phyloP scores from a whole-genome alignment of 495 filamentous ascomycete genomes.

The Aspergillus funiculosus region DNA sequence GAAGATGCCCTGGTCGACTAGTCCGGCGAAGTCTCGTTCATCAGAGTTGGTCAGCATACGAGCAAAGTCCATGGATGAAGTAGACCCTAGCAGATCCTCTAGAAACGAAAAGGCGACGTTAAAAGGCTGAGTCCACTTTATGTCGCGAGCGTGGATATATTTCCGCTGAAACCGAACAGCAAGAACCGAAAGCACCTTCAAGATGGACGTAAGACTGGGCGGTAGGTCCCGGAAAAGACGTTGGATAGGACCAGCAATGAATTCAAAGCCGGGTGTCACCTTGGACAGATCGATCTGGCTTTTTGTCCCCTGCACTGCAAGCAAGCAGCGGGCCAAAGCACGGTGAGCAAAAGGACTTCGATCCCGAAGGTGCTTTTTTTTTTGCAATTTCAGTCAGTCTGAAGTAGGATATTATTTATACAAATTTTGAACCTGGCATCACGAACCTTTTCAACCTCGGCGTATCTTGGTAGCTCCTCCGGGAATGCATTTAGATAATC shows the following conservation, averaged over 20 bases:
- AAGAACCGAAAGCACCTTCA: conserved; percentile 36
- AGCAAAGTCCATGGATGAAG: conserved; percentile 30
- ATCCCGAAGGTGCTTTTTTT: conserved; percentile 33
- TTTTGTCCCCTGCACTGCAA: conserved; percentile 17
- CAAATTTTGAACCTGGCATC: not conserved
- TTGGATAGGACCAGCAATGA: conserved; percentile 38
- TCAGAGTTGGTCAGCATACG: conserved; percentile 25
- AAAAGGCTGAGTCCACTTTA: conserved; percentile 34
- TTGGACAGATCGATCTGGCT: conserved; percentile 9
- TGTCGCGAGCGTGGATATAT: conserved; percentile 32
- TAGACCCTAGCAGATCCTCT: conserved; percentile 29
- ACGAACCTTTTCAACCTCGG: conserved; percentile 35
- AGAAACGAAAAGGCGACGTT: conserved; percentile 30
- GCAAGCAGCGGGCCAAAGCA: conserved; percentile 28
- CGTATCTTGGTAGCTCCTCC: conserved; percentile 30
- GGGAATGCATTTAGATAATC: conserved; percentile 32
- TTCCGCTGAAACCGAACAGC: conserved; percentile 30
- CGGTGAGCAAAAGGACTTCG: conserved; percentile 40
- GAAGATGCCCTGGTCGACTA: conserved; percentile 22
- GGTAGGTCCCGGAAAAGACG: conserved; percentile 29
- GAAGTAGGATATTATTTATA: too few relatives aligned
- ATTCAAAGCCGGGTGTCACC: conserved; percentile 28
- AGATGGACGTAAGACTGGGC: conserved; percentile 25
- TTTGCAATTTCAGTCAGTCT: not conserved
- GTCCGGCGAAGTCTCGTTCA: conserved; percentile 24